Conservation (phyloP, 371 early-diverging fungal species). For the Mucor circinelloides region DNA sequence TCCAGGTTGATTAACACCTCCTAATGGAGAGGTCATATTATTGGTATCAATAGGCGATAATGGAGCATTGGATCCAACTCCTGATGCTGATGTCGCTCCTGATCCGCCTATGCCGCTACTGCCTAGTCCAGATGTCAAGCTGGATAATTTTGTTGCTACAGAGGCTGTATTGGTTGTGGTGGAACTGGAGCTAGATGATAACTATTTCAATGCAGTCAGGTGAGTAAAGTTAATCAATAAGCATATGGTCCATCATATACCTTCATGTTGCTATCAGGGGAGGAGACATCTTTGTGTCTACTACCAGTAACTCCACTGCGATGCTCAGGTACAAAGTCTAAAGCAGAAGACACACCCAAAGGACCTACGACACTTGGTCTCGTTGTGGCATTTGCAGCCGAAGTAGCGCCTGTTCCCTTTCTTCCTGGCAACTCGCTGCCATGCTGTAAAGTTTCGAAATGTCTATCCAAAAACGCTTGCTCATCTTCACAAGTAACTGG, state of each 20-base stretch:
- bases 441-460: slow-evolving; percentile 68
- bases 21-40: background rate
- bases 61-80: slow-evolving; percentile 8
- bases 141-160: background rate
- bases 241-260: background rate
- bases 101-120: background rate
- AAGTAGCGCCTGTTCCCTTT: slow-evolving; percentile 34
- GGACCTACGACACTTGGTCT: slow-evolving; percentile 41
- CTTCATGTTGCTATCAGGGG: slow-evolving; percentile 1
- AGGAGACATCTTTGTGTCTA: background rate
- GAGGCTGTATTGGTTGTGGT: background rate
- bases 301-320: slow-evolving; percentile 1
- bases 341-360: slow-evolving; percentile 21
- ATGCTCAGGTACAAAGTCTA: slow-evolving; percentile 12
- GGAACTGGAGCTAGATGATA: background rate
- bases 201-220: background rate
- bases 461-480: slow-evolving; percentile 79
- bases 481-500: slow-evolving; percentile 77
- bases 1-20: background rate
- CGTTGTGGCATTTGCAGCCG: slow-evolving; percentile 7
- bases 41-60: slow-evolving; percentile 17
- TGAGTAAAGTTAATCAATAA: background rate
- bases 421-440: slow-evolving; percentile 30
- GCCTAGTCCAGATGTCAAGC: background rate
- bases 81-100: background rate